phyloP scores from a whole-genome alignment of 148 eudicot species.

The Cornus controversa region DNA sequence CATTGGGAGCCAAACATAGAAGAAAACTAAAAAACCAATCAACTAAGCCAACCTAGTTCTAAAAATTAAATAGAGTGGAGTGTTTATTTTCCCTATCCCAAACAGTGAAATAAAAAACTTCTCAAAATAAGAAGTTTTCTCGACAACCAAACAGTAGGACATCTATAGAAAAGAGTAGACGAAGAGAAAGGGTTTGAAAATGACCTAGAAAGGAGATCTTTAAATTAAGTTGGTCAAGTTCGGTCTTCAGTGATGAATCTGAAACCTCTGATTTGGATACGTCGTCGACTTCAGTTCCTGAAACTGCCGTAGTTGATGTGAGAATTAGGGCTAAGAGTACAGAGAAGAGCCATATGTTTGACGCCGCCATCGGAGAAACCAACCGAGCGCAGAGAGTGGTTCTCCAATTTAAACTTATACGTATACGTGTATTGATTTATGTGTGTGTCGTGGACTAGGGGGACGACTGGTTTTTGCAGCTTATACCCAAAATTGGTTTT shows the following conservation, averaged over 20 bases:
- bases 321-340: slow-evolving; percentile 11
- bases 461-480: no score
- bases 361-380: slow-evolving; percentile 6
- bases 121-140: background rate
- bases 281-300: slow-evolving; percentile 13
- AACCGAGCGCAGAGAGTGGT: background rate
- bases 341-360: background rate
- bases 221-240: slow-evolving; percentile 51
- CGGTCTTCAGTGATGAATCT: slow-evolving; percentile 29
- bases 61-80: background rate
- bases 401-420: background rate
- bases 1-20: slow-evolving; percentile 5
- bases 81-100: background rate
- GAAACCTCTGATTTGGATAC: background rate
- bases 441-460: no score
- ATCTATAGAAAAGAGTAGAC: background rate
- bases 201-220: slow-evolving; percentile 54
- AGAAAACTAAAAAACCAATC: background rate
- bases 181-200: background rate
- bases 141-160: slow-evolving; percentile 1
- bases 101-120: background rate
- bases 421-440: background rate
- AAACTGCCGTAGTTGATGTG: background rate
- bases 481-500: no score
- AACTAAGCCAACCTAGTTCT: background rate